Base-by-base conservation (phyloP, 371 early-diverging fungal genomes). In the Rhizopus arrhizus region DNA sequence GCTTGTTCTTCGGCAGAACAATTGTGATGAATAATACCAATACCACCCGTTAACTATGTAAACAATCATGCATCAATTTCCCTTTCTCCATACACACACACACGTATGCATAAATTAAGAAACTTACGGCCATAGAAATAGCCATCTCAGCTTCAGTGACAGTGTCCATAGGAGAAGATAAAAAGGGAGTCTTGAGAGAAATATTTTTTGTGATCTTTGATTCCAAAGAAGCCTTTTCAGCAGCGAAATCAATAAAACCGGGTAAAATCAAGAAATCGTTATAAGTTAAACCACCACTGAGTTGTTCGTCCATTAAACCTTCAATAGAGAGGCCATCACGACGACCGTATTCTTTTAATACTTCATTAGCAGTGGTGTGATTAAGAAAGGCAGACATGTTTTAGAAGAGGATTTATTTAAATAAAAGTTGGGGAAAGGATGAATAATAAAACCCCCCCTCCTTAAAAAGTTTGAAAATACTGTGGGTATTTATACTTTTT, bases 91-190 rank as follows among this genome's bases (percentile, higher is more conserved):
- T 35, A 53, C 9, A 36, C n/a, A 53, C 28, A 32, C 31, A n/a
- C 31, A 22, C 35, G 15, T 53, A 16, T 31, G 29, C 4, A 12
- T 45, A 16, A 16, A 33, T 31, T 16, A 22, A 10, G 42, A 3
- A 3, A 80, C 84, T 89, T 76, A 91, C 84, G 51, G 96, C 97
- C 94, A 98, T 95, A 65, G 91, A 88, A 72, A 96, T 94, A 49
- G 96, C 98, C 98, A 96, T 98, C 12, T 92, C 89, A 29, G 93
- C 75, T 80, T 96, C 96, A 36, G 98, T 96, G 31, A 98, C 98
- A 47, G 97, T 98, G 78, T 98, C 96, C 97, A 98, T 98, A 61
- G 97, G 96, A 64, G 90, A 89, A 22, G 93, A 93, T 69, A 96
- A 69, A 73, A 98, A 91, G 4, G 97, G 98, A n/a, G 93, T 91